Evolutionary conservation across 176 grass and related monocot species (phyloP).

Genomic region (Luzula sylvatica): DNA sequence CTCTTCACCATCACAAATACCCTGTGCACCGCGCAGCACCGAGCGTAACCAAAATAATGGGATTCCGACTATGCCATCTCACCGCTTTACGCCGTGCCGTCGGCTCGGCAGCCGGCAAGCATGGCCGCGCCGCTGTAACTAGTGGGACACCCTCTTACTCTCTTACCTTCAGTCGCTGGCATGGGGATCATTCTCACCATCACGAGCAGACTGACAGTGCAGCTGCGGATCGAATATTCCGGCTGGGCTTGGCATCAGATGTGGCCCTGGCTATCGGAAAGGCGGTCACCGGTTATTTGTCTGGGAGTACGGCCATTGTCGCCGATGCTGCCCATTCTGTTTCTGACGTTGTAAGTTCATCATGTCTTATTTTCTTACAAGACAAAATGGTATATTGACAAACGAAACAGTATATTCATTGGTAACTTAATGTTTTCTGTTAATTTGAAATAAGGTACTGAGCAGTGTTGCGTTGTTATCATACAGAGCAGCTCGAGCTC

Average conservation of each 20-base stretch:
- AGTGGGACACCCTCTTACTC: conserved; percentile 24
- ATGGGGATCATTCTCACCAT: conserved; percentile 22
- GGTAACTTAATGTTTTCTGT: no score
- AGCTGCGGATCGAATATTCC: conserved; percentile 37
- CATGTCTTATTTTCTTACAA: neutral
- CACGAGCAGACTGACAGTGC: neutral
- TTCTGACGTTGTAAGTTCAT: conserved; percentile 60
- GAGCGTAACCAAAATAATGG: conserved; percentile 27
- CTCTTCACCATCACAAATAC: neutral
- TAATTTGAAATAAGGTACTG: conserved; percentile 39
- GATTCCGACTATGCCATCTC: conserved; percentile 42
- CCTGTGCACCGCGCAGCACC: conserved; percentile 17
- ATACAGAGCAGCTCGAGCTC: conserved; percentile 67
- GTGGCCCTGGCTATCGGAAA: conserved; percentile 54
- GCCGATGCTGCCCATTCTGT: conserved; percentile 91
- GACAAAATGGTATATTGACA: neutral
- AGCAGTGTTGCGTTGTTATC: conserved; percentile 76
- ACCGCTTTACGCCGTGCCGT: conserved; percentile 14
- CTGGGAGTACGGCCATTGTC: conserved; percentile 78
- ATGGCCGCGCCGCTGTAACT: conserved; percentile 1
- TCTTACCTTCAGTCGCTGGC: conserved; percentile 25
- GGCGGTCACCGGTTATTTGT: conserved; percentile 56
- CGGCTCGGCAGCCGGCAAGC: conserved; percentile 11
- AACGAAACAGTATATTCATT: neutral
- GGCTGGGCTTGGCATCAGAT: conserved; percentile 56